These are phyloP conservation scores for Aspergillus chevalieri DNA, from an alignment of 2,329 filamentous ascomycete genomes.

Conservation along the genomic window DNA sequence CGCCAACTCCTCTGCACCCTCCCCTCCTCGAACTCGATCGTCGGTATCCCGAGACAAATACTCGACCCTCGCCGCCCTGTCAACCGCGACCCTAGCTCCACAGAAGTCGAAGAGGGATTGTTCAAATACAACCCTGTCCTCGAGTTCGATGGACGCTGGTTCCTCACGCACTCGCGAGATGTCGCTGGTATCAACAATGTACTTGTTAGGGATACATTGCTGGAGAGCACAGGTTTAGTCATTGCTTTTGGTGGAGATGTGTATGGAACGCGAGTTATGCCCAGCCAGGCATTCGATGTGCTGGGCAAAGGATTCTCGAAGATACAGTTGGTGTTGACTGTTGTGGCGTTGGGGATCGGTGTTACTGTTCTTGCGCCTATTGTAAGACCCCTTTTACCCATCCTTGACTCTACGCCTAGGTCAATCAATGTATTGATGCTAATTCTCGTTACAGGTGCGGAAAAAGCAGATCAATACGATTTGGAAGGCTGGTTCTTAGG, in stretches of 20 bases:
- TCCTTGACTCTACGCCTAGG: too few relatives aligned
- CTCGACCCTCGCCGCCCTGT: slow-evolving; percentile 84
- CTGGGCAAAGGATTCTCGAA: slow-evolving; percentile 93
- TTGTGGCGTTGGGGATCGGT: slow-evolving; percentile 69
- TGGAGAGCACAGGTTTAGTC: slow-evolving; percentile 88
- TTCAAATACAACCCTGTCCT: slow-evolving; percentile 68
- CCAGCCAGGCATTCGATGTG: slow-evolving; percentile 85
- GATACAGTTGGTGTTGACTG: slow-evolving; percentile 73
- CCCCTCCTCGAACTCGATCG: slow-evolving; percentile 64
- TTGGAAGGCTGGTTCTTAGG: slow-evolving; percentile 11
- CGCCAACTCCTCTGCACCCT: slow-evolving; percentile 76
- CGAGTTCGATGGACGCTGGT: slow-evolving; percentile 75
- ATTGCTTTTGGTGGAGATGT: slow-evolving; percentile 81
- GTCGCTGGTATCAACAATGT: slow-evolving; percentile 69
- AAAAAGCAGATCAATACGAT: slow-evolving; percentile 46
- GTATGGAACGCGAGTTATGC: slow-evolving; percentile 79
- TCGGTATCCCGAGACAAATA: slow-evolving; percentile 70
- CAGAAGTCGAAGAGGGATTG: slow-evolving; percentile 78
- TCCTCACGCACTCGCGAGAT: slow-evolving; percentile 75
- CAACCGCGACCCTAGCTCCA: slow-evolving; percentile 71
- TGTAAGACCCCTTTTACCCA: slow-evolving; percentile 45
- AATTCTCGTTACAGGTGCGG: slow-evolving; percentile 32
- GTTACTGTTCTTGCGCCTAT: slow-evolving; percentile 76
- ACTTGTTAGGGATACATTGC: slow-evolving; percentile 66
- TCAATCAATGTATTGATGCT: neutral